Base-by-base conservation (phyloP, 148 eudicot genomes). In the Limonium bicolor region DNA sequence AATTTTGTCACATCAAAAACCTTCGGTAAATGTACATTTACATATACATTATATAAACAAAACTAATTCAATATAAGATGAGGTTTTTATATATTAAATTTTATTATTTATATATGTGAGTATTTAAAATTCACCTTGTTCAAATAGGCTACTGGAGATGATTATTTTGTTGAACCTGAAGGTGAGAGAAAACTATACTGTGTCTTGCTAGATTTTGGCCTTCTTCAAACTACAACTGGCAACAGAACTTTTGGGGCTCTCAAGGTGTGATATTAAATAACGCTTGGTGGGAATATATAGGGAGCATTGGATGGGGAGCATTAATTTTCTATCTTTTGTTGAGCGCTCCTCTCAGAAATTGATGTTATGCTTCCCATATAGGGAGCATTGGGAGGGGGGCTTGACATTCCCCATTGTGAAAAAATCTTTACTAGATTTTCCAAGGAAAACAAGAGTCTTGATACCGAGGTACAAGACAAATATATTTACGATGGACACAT, bases 121-220 rank as follows among this genome's bases (percentile, higher is more conserved):
- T n/a, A n/a, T n/a, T n/a, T n/a, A n/a, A n/a, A n/a, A n/a, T n/a
- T n/a, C n/a, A n/a, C n/a, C n/a, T n/a, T n/a, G n/a, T n/a, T n/a
- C n/a, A n/a, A n/a, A n/a, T n/a, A 84, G 87, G 94, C 94, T 9
- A 63, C 81, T 30, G 88, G 94, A 11, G 94, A 84, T 54, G 88
- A 84, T 65, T 84, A 41, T 63, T 79, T 85, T 24, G 88, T 84
- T 51, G 94, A 84, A 50, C 88, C 88, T 36, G 72, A 67, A 17
- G 94, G 76, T 1, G 56, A 63, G 45, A 68, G 94, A 66, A 76
- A 88, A 66, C 94, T 88, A 12, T 84, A 79, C 77, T 81, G 88
- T 40, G 94, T 88, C 39, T 79, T 84, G 2, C 73, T 84, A 33
- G 95, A 84, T 76, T 85, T 84, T 46, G 95, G 95, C 1, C 95